Evolutionary conservation across 148 eudicot species (phyloP), one percentile per base, ranked within the genome.

Genomic region (Euryodendron excelsum): DNA sequence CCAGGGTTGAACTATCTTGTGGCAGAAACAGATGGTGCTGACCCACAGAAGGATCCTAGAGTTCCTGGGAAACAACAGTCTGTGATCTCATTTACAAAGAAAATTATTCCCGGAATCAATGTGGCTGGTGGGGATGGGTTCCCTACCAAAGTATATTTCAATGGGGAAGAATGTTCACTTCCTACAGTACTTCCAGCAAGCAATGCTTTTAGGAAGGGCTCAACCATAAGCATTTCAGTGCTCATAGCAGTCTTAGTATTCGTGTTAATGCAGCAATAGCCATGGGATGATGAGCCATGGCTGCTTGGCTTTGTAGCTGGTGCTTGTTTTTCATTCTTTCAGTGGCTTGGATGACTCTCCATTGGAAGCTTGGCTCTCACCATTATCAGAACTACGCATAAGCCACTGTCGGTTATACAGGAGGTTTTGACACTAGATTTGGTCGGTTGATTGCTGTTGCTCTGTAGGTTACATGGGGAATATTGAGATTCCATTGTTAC

Each of bases 41-140:
- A 76, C 69, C 84, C 88, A 7, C 34, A 53, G 5, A 80, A 66
- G 33, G 88, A 89, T 85, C 94, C 97, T 2, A 74, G 88, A 59
- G 90, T 92, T 10, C 94, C 97, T 0, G 97, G 97, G 31, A 92
- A 92, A 81, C 94, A 90, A 63, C 97, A 92, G 79, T 87, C 92
- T 0, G 92, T 92, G 52, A 72, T 92, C 33, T 92, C 97, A 14
- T 92, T 92, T 65, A 89, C 89, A 0, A 90, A 92, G 82, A 85
- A 86, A 78, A 39, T 21, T 37, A 84, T 81, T 8, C 88, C 87
- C 0, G 88, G 88, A 39, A 81, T 92, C 63, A 76, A 83, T 39
- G 83, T 92, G 28, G 80, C 79, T 1, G 81, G 72, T 15, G 85
- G 92, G 5, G 91, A 87, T 72, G 94, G 97, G 18, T 92, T 90